Evolutionary conservation across 495 filamentous ascomycete species (phyloP), one percentile per base, ranked within the genome.

Genomic region (Penicillium argentinense): DNA sequence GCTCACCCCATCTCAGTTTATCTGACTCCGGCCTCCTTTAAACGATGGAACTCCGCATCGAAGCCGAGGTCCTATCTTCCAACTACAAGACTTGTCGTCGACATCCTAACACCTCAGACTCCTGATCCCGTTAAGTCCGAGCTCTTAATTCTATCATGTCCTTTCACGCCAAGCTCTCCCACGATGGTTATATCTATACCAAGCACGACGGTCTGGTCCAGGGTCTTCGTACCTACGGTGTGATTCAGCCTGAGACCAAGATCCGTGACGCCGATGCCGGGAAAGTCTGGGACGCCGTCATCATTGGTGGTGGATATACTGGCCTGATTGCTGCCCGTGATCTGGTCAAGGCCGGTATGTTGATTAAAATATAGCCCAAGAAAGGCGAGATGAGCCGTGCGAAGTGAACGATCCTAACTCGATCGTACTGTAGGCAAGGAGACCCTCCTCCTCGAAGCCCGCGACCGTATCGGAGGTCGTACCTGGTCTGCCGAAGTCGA

Each of bases 381-480:
- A 38, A 23, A 38, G 2, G 0, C 19, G n/a, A n/a, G n/a, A n/a
- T n/a, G n/a, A n/a, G n/a, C n/a, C n/a, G n/a, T n/a, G n/a, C n/a
- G n/a, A n/a, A n/a, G n/a, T 22, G 17, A 38, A 18, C 4, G 7
- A 9, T 13, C 18, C 12, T 38, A 13, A 38, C 14, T 3, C n/a
- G 8, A 30, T n/a, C n/a, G 2, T 28, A 43, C 36, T 25, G 46
- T 54, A 47, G 39, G 24, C 2, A 19, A 21, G 5, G 43, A 42
- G 4, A 49, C 60, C 0, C 53, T 68, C 0, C 43, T 70, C n/a
- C 28, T 70, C 3, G 64, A 70, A 54, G 67, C 63, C 1, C 49
- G 64, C 9, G 64, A 71, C 21, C 53, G 65, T 2, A 57, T 71
- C 16, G 66, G 66, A 13, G 63, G 67, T 1, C 57, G 63, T 2